phyloP scores from a whole-genome alignment of 768 basidiomycete species.

The Leccinum broughii region DNA sequence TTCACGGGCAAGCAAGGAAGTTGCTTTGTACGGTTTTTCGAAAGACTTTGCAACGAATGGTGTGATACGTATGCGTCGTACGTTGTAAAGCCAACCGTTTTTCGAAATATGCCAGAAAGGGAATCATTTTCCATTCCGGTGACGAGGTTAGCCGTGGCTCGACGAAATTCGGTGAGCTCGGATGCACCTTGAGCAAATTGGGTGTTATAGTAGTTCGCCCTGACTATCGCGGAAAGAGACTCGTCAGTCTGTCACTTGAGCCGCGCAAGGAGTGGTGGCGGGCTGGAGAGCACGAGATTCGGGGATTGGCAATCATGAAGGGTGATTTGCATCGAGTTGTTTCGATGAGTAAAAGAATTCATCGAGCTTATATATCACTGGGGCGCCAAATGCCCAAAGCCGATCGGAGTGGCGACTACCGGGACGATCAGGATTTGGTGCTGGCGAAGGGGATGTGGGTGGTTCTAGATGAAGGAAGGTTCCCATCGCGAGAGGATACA shows the following conservation, averaged over 20 bases:
- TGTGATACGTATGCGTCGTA: neutral
- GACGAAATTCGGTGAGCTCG: too few relatives aligned
- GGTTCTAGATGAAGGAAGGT: constrained; percentile 36
- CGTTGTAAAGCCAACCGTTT: neutral
- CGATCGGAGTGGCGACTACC: constrained; percentile 36
- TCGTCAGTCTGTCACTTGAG: too few relatives aligned
- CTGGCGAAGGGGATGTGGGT: constrained; percentile 36
- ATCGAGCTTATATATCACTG: constrained; percentile 6
- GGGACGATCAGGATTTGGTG: constrained; percentile 33
- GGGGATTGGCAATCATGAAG: neutral
- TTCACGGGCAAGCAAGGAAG: neutral
- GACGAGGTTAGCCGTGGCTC: too few relatives aligned
- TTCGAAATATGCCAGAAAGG: neutral
- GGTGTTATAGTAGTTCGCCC: too few relatives aligned
- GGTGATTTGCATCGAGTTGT: too few relatives aligned
- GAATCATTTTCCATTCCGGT: too few relatives aligned
- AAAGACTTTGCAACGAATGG: neutral
- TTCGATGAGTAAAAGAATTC: too few relatives aligned
- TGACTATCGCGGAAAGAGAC: too few relatives aligned
- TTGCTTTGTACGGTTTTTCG: neutral
- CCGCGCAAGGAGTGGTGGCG: too few relatives aligned
- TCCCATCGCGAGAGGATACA: constrained; percentile 40
- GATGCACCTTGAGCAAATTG: too few relatives aligned
- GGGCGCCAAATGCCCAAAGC: constrained; percentile 29
- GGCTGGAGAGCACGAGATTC: too few relatives aligned